phyloP scores from a whole-genome alignment of 108 stramenopile species.

The Fragilaria crotonensis region DNA sequence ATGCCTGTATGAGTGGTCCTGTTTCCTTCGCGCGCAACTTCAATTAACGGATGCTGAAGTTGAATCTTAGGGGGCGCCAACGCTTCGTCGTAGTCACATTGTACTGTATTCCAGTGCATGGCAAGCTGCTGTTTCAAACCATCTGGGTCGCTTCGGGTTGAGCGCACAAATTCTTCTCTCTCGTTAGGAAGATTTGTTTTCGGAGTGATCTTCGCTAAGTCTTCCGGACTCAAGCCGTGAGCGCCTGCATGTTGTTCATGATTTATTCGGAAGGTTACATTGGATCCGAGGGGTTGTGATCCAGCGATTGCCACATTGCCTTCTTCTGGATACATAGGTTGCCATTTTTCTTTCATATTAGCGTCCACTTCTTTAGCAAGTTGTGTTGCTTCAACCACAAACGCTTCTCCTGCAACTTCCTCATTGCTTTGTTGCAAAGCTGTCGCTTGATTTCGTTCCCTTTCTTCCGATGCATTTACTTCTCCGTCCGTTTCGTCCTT shows the following conservation, averaged over 20 bases:
- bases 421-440: background rate
- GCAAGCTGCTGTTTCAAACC: background rate
- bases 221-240: background rate
- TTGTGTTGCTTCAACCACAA: too few relatives aligned
- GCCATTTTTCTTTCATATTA: background rate
- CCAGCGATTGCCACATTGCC: too few relatives aligned
- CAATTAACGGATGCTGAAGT: background rate
- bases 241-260: background rate
- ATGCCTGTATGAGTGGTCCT: slow-evolving; percentile 10
- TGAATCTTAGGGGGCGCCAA: background rate
- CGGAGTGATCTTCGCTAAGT: background rate
- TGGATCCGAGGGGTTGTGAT: background rate
- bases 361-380: too few relatives aligned
- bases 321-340: background rate
- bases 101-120: background rate
- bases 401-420: background rate
- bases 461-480: background rate
- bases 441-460: background rate
- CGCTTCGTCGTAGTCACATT: background rate
- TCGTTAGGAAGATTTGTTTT: background rate
- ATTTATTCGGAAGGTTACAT: background rate
- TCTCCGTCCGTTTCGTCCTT: background rate
- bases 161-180: background rate
- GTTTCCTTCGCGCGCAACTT: background rate
- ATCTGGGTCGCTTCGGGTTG: background rate